Percentiles rank a stretch among this genome's conserved stretches.
Conservation (phyloP, 352 stramenopile species). For the Phytophthora cajani region DNA sequence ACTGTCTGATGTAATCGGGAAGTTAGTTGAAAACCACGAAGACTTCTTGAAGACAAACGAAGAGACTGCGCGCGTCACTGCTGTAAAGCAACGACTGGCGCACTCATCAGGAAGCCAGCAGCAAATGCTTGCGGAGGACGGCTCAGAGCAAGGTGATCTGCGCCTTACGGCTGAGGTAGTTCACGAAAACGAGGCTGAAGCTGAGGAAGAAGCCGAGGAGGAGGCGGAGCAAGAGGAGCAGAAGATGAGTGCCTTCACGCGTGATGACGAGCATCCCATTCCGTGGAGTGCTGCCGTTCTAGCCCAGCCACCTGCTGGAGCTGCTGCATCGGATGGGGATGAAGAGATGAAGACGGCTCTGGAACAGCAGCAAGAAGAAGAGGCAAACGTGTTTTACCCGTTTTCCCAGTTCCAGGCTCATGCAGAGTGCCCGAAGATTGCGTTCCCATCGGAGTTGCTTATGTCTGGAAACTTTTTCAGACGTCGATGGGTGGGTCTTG, state of each 20-base stretch:
- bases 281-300: slow-evolving; percentile 75
- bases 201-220: slow-evolving; percentile 89
- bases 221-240: slow-evolving; percentile 92
- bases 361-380: slow-evolving; percentile 45
- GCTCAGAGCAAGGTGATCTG: slow-evolving; percentile 73
- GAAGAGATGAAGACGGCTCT: slow-evolving; percentile 33
- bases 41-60: slow-evolving; percentile 63
- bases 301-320: slow-evolving; percentile 29
- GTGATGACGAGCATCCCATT: slow-evolving; percentile 89
- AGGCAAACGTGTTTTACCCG: slow-evolving; percentile 79
- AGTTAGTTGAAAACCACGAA: slow-evolving; percentile 61
- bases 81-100: slow-evolving; percentile 68
- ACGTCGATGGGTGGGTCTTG: slow-evolving; percentile 86
- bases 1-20: slow-evolving; percentile 69
- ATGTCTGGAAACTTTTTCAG: slow-evolving; percentile 92
- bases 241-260: slow-evolving; percentile 92
- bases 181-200: slow-evolving; percentile 91
- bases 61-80: slow-evolving; percentile 59
- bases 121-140: slow-evolving; percentile 46
- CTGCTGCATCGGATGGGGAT: slow-evolving; percentile 10
- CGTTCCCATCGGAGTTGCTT: slow-evolving; percentile 69
- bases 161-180: slow-evolving; percentile 87
- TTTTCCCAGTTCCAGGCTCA: slow-evolving; percentile 82
- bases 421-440: slow-evolving; percentile 72
- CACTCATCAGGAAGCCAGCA: slow-evolving; percentile 57